These are phyloP conservation scores for Nectriaceae sp. DNA, from an alignment of 2,329 filamentous ascomycete genomes.

Conservation along the genomic window DNA sequence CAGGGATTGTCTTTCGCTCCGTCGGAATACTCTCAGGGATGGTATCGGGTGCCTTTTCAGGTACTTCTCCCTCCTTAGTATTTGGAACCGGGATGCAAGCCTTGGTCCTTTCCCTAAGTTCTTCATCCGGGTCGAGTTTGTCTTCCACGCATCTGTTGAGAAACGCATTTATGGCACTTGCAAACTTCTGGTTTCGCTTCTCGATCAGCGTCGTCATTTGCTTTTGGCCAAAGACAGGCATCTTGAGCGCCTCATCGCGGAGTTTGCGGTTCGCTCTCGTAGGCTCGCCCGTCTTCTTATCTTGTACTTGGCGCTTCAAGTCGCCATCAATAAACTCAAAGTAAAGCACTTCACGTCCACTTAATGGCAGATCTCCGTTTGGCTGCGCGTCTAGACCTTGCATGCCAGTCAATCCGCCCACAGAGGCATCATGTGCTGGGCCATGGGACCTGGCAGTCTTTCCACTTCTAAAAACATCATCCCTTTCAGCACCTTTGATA, in stretches of 20 bases:
- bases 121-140: conserved; percentile 65
- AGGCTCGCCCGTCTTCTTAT: conserved; percentile 73
- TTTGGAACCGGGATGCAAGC: conserved; percentile 64
- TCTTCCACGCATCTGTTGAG: conserved; percentile 71
- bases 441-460: conserved; percentile 51
- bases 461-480: conserved; percentile 60
- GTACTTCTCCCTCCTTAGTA: conserved; percentile 35
- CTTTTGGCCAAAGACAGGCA: conserved; percentile 91
- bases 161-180: conserved; percentile 73
- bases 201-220: conserved; percentile 89
- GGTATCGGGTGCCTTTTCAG: conserved; percentile 39
- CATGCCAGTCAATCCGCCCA: conserved; percentile 56
- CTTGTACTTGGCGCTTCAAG: conserved; percentile 75
- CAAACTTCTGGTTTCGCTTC: conserved; percentile 84
- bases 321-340: conserved; percentile 95
- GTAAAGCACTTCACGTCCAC: conserved; percentile 70
- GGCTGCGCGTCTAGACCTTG: conserved; percentile 40
- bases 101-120: conserved; percentile 60
- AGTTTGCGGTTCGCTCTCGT: conserved; percentile 68
- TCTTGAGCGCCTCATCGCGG: conserved; percentile 78
- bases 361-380: conserved; percentile 18
- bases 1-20: conserved; percentile 76
- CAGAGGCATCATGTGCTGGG: conserved; percentile 55
- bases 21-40: conserved; percentile 74
- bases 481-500: conserved; percentile 65